A percentile compares a stretch with the other conserved stretches of the same genome.
These are phyloP conservation scores for Apiospora saccharicola DNA, from an alignment of 2,329 filamentous ascomycete genomes.

Conservation along the genomic window DNA sequence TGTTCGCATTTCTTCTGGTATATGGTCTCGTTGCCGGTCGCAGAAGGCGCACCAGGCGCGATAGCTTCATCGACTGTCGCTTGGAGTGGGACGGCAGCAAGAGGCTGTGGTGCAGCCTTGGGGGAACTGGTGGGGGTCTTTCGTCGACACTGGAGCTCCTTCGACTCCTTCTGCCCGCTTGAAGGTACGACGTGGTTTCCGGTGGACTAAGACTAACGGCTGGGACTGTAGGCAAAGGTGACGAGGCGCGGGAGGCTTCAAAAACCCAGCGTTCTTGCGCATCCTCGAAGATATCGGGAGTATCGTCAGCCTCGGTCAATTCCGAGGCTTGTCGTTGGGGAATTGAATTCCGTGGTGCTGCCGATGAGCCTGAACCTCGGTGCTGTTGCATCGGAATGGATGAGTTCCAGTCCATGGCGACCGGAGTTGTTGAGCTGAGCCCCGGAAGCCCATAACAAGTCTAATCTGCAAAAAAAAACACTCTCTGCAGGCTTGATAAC, in stretches of 20 bases:
- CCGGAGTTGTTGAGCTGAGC: not conserved
- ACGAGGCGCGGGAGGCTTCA: not conserved
- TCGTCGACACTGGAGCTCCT: not conserved
- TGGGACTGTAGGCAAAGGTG: not conserved
- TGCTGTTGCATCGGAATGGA: not conserved
- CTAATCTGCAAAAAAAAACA: not conserved
- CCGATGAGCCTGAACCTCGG: not conserved
- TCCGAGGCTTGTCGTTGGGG: conserved; percentile 4
- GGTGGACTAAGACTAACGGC: not conserved
- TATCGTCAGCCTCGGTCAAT: conserved; percentile 19
- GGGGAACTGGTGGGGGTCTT: not conserved
- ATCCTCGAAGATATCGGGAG: conserved; percentile 13
- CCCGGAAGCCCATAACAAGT: not conserved
- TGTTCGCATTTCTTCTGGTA: conserved; percentile 22
- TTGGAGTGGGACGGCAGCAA: not conserved
- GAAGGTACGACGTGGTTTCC: not conserved
- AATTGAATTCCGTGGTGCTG: not conserved
- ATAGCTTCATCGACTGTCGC: not conserved
- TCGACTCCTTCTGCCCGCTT: not conserved
- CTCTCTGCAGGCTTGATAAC: not conserved
- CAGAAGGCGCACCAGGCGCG: not conserved
- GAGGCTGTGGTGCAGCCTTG: not conserved
- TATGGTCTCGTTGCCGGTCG: not conserved
- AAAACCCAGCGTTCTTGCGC: conserved; percentile 17
- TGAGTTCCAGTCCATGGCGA: not conserved